Base-by-base conservation (phyloP, 106 monocot species). In the Dioscorea alata region DNA sequence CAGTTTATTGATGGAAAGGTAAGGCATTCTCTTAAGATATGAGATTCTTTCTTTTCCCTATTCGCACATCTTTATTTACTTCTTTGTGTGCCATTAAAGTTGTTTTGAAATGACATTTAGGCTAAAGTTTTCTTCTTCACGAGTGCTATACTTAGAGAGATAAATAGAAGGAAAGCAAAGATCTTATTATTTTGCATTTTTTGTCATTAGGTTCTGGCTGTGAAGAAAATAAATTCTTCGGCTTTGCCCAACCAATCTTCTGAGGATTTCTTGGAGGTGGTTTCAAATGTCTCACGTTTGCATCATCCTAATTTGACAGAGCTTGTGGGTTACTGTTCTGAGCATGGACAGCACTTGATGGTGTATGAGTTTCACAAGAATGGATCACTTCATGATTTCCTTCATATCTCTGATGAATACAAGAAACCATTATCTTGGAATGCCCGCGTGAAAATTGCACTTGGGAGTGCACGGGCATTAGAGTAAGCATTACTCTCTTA, bases 1-100 rank as follows among this genome's bases (percentile, higher is more conserved):
- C 81, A 86, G 35, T 84, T 89, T 52, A 77, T 64, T 69, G 88
- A 84, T 80, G 96, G 91, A 76, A 96, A 91, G 96, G 96, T 95
- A 73, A 52, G 42, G 42, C 42, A 0, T 42, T 42, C 10, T 10
- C 42, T 42, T 42, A 8, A 42, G 42, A 42, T 42, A 0, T 6
- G 42, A 42, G 42, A 42, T 42, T 10, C 42, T 42, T 42, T 42
- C 42, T 42, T 42, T 42, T 42, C 42, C 42, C 42, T 10, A 42
- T 6, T 42, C 6, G 42, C 42, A 42, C 42, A 42, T 42, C 42
- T 42, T 42, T 42, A 42, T 42, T 42, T 42, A 42, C 42, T 42
- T 42, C 10, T 42, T 10, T 42, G 42, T 10, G 10, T 42, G 42
- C 6, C 42, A 42, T 42, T 42, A 10, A 42, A 42, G 42, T 42